phyloP scores from a whole-genome alignment of 139 green algal genomes.

The Closterium sp. region DNA sequence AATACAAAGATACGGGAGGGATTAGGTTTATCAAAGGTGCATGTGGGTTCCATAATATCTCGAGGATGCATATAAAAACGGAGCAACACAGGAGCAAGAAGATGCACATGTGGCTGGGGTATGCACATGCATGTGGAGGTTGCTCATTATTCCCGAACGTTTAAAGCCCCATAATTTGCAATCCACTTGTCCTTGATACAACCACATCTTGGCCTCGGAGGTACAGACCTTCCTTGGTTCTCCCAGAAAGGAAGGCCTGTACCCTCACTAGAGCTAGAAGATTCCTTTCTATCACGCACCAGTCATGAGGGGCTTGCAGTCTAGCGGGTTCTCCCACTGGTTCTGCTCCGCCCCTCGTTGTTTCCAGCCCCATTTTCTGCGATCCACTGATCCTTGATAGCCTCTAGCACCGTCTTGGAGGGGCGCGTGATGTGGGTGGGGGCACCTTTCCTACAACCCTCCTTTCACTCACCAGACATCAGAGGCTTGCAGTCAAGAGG shows the following conservation, averaged over 20 bases:
- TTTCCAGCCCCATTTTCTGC: constrained; percentile 6
- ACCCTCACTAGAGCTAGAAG: background rate
- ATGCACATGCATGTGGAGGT: background rate
- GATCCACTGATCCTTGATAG: constrained; percentile 21
- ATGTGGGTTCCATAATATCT: too few species aligned
- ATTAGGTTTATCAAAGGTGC: too few species aligned
- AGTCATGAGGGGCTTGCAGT: constrained; percentile 44
- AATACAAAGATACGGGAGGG: background rate
- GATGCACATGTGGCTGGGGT: background rate
- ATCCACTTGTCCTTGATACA: background rate
- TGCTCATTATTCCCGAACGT: background rate
- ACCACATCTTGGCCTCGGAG: too few species aligned
- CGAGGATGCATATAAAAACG: background rate
- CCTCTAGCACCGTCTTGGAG: constrained; percentile 21
- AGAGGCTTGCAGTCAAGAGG: constrained; percentile 51
- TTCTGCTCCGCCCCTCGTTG: constrained; percentile 21
- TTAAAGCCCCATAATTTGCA: background rate
- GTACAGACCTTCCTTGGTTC: too few species aligned
- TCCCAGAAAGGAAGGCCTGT: background rate
- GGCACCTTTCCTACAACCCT: background rate
- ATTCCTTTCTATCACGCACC: background rate
- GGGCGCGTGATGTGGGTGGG: constrained; percentile 21
- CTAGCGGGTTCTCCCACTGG: constrained; percentile 42
- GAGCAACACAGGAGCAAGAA: background rate
- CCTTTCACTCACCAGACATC: constrained; percentile 39